Base-by-base conservation (phyloP, 805 yeast genomes). In the Metschnikowia anglica region DNA sequence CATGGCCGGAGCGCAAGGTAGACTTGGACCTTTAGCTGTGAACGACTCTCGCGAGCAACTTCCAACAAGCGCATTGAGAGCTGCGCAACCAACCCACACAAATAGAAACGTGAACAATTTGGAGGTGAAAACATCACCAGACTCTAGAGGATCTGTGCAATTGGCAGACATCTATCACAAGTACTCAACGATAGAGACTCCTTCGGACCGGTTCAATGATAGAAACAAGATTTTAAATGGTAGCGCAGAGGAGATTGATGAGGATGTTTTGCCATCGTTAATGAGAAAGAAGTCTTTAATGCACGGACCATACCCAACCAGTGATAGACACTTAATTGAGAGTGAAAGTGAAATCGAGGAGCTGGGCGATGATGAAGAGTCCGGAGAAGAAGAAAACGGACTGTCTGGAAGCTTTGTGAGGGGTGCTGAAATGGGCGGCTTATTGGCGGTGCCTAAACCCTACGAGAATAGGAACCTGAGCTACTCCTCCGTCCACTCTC, bases 101-200 rank as follows among this genome's bases (percentile, higher is more conserved):
- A 47, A 45, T 28, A 56, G 57, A 25, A 48, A 48, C 47, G 54
- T 53, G 32, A 70, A 66, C 54, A 59, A 59, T 37, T 65, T 72
- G 11, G 59, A 64, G 16, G 27, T 47, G 21, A 12, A 19, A 7
- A 29, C 38, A 5, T 11, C 34, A 1, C 33, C 21, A 21, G 46
- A 37, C 10, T 49, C 51, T 15, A 72, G 66, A 51, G 54, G 54
- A 37, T 66, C 71, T 1, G 58, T 68, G n/a, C 71, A 67, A 52
- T 58, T 70, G 44, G 66, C 65, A 1, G 74, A 70, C 39, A 70
- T 70, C 20, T 70, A 70, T 50, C 73, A 68, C 32, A 70, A 70
- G 45, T 70, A 70, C 49, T 60, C 66, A 12, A 63, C 59, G 4
- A 64, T 70, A 33, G 57, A 63, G 37, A 51, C 70, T 7, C 76